Conservation (phyloP, 2,329 filamentous ascomycete genomes). For the Zymoseptoria ardabiliae region DNA sequence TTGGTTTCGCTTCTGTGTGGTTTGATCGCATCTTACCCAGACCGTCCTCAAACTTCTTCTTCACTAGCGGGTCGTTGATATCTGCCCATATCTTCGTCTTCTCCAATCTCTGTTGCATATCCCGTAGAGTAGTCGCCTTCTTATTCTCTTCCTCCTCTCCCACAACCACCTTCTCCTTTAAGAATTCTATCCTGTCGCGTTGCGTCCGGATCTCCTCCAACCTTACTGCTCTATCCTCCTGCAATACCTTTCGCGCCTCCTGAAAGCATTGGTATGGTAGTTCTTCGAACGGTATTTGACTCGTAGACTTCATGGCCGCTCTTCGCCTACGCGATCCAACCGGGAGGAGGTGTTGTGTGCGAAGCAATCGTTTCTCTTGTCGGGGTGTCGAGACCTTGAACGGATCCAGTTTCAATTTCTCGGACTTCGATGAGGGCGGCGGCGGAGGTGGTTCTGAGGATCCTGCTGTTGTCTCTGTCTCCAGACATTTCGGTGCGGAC, state of each 20-base stretch:
- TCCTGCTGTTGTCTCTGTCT: slow-evolving; percentile 31
- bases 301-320: slow-evolving; percentile 40
- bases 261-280: slow-evolving; percentile 97
- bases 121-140: slow-evolving; percentile 60
- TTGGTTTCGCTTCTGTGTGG: not conserved
- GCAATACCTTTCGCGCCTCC: slow-evolving; percentile 78
- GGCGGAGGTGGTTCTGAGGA: slow-evolving; percentile 8
- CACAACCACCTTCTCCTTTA: slow-evolving; percentile 46
- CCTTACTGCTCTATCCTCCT: slow-evolving; percentile 74
- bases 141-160: slow-evolving; percentile 20
- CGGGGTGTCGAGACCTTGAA: slow-evolving; percentile 18
- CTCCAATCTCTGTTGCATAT: slow-evolving; percentile 66
- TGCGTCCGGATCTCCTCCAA: slow-evolving; percentile 62
- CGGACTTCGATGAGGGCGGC: not conserved
- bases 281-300: slow-evolving; percentile 75
- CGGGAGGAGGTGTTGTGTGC: slow-evolving; percentile 52
- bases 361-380: slow-evolving; percentile 58
- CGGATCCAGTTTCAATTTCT: slow-evolving; percentile 9
- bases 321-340: slow-evolving; percentile 79
- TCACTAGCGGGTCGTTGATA: slow-evolving; percentile 89
- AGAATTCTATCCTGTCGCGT: slow-evolving; percentile 58
- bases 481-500: slow-evolving; percentile 37
- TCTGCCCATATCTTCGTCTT: slow-evolving; percentile 81
- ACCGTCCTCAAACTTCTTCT: slow-evolving; percentile 89
- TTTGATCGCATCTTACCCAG: slow-evolving; percentile 49